Conservation (phyloP, 1,284 basidiomycete genomes). For the Heterobasidion irregulare region DNA sequence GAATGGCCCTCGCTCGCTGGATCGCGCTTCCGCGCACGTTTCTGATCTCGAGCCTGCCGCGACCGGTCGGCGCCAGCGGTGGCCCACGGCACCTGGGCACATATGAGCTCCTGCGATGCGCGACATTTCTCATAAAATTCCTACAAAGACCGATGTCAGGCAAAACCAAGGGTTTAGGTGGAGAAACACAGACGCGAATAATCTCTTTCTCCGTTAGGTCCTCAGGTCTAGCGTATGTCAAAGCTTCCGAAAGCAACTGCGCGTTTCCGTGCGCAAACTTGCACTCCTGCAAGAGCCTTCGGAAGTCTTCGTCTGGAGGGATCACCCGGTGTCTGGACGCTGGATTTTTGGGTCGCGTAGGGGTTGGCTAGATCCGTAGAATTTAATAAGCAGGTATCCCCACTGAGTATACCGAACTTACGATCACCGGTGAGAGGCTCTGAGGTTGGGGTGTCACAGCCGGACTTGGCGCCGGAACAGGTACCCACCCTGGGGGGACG, state of each 20-base stretch:
- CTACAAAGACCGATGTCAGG: slow-evolving; percentile 25
- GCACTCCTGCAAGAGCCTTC: slow-evolving; percentile 71
- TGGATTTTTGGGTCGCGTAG: slow-evolving; percentile 25
- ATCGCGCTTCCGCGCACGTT: slow-evolving; percentile 9
- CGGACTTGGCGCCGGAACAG: slow-evolving; percentile 8
- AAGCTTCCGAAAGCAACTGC: slow-evolving; percentile 51
- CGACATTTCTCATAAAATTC: slow-evolving; percentile 69
- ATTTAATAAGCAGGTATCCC: not conserved
- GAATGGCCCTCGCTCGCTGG: slow-evolving; percentile 5
- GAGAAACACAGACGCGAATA: slow-evolving; percentile 43
- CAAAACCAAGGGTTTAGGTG: not conserved
- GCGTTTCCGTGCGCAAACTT: slow-evolving; percentile 70
- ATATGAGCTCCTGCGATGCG: slow-evolving; percentile 66
- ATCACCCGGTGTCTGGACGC: slow-evolving; percentile 51
- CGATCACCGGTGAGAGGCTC: not conserved
- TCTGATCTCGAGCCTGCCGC: slow-evolving; percentile 17
- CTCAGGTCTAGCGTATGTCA: slow-evolving; percentile 57
- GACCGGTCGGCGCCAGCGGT: slow-evolving; percentile 62
- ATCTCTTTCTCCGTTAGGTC: slow-evolving; percentile 50
- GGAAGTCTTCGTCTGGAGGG: slow-evolving; percentile 68
- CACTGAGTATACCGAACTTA: not conserved
- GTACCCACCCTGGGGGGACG: slow-evolving; percentile 14
- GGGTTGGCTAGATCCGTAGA: slow-evolving; percentile 2
- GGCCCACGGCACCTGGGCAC: slow-evolving; percentile 74
- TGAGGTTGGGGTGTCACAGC: slow-evolving; percentile 10